A percentile compares a stretch with the other conserved stretches of the same genome.
Evolutionary conservation across 176 grass and related monocot genomes (phyloP).

Genomic region (Carex scoparia): DNA sequence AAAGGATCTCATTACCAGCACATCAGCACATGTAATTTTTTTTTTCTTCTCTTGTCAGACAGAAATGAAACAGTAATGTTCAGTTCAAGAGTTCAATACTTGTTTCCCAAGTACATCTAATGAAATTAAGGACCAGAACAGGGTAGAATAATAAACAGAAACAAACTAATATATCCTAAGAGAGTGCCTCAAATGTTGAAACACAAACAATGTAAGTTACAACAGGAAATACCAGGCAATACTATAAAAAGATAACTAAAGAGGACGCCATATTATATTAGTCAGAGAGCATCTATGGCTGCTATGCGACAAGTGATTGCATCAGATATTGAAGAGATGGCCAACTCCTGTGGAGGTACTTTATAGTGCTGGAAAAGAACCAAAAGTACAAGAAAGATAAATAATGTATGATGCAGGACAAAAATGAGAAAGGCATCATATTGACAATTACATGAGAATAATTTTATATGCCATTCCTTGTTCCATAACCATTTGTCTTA

Average conservation of each 20-base stretch:
- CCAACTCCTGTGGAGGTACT: constrained; percentile 71
- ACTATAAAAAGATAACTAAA: background rate
- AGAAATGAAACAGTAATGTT: background rate
- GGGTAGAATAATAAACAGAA: background rate
- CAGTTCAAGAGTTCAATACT: background rate
- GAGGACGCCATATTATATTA: background rate
- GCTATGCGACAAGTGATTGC: constrained; percentile 72
- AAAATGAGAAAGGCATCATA: constrained; percentile 8
- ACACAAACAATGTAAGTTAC: constrained; percentile 1
- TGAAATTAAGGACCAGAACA: background rate
- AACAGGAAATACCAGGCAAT: background rate
- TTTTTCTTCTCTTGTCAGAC: background rate
- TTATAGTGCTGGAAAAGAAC: constrained; percentile 60
- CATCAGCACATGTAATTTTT: background rate
- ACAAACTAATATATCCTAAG: background rate
- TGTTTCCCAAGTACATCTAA: background rate
- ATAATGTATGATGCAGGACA: background rate
- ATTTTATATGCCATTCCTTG: background rate
- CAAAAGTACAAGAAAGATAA: background rate
- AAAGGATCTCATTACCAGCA: background rate
- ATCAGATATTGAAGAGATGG: constrained; percentile 51
- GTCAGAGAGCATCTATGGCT: constrained; percentile 61
- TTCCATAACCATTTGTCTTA: background rate
- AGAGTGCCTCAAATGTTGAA: background rate
- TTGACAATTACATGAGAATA: background rate